Evolutionary conservation across 139 green algal species (phyloP), one percentile per base, ranked within the genome.

Genomic region (Tetratostichococcus sp.): DNA sequence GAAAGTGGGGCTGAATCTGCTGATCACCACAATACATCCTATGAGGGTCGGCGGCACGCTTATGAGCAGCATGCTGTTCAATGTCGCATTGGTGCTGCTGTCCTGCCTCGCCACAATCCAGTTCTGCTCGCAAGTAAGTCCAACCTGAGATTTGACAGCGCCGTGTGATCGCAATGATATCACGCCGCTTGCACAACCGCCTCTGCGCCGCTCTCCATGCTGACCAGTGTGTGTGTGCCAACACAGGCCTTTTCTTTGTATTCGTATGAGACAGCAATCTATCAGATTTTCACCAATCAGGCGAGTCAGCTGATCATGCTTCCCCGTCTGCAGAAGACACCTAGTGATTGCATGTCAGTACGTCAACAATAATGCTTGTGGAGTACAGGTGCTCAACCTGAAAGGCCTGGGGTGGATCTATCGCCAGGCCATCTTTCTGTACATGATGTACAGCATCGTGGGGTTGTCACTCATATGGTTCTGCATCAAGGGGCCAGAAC

Each of bases 31-130:
- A 76, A 82, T 97, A n/a, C 92, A 96, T 82, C 92, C 92, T 59
- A 94, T 97, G 82, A 79, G 79, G 33, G 67, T 77, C 14, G 91
- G 90, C 2, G 93, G 79, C 62, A 98, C 95, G 14, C 80, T 98
- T 65, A 98, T 98, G 94, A 93, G 79, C 83, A 90, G 83, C 58
- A 94, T 98, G 79, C 88, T 98, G 3, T 97, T 98, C 85, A 98
- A 98, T 85, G 86, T 89, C 4, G 94, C 84, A 17, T 82, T 98
- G 58, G 94, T 99, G 58, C 82, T 98, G 75, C 78, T 95, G 30
- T 91, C 91, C 77, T 86, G 84, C 43, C 89, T 91, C 17, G 92
- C 92, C n/a, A 86, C 93, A 34, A 90, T 98, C 62, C 94, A 97
- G 80, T 98, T 98, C 82, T 97, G 91, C 78, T 81, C 90, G 0